Evolutionary conservation across 352 stramenopile species (phyloP), one percentile per base, ranked within the genome.

Genomic region (Halophytophthora batemanensis): DNA sequence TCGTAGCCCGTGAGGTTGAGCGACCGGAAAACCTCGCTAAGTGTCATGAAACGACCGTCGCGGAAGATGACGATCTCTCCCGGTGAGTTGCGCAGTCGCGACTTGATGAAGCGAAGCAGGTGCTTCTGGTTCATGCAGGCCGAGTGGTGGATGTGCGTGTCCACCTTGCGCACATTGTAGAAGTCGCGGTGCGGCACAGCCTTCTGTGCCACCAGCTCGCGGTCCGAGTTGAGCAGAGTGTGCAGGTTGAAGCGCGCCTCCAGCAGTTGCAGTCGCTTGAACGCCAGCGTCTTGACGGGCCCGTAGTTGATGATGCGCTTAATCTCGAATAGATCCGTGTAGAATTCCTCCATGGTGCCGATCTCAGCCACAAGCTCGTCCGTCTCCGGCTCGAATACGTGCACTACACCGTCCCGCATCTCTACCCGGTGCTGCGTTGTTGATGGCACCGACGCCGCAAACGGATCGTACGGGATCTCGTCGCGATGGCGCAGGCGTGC

Each of bases 71-170:
- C 96, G 42, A 98, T 96, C 73, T 97, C 88, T 1, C 81, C 76
- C 10, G 96, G 92, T 23, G 69, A 82, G 53, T 81, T 90, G 14
- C 77, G 76, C 55, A 93, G 54, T 2, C 76, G 61, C 41, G 77
- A 93, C 59, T 95, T 93, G 61, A 96, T 96, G 50, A 98, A 94
- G 13, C 92, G 83, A 53, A 98, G 69, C 56, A 98, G 51, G 64
- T 98, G 92, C 64, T 98, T 98, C 62, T 97, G 88, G 68, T 97
- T 98, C 93, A 98, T 98, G 64, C 92, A 97, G 18, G 93, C 93
- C 49, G 82, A 96, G 62, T 98, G 90, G 67, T 99, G 97, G 52
- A 99, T 97, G 64, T 99, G 97, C 60, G 97, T 99, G 58, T 99
- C 97, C 10, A 99, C 94, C 69, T 99, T 98, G 21, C 96, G 80